These are phyloP conservation scores for Haberlea rhodopensis DNA, from an alignment of 257 asterid species.

Conservation along the genomic window DNA sequence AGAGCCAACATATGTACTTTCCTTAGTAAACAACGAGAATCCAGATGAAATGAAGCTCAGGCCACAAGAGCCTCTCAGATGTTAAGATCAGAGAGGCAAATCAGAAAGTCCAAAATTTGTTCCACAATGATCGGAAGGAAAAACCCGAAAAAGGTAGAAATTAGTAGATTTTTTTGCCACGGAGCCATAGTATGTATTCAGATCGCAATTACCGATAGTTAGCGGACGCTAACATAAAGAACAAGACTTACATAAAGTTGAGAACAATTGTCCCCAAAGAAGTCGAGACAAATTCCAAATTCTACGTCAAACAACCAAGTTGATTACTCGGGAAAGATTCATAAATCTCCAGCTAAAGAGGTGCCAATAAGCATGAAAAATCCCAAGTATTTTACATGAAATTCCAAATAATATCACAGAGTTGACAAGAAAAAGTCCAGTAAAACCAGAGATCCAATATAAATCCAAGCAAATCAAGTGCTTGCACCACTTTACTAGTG, in stretches of 20 bases:
- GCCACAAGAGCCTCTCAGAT: no score
- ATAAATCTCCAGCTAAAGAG: constrained; percentile 3
- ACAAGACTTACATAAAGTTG: background rate
- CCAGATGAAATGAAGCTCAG: no score
- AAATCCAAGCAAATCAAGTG: constrained; percentile 17
- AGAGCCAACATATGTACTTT: no score
- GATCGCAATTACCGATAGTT: background rate
- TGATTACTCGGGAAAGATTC: constrained; percentile 11
- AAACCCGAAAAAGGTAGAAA: constrained; percentile 19
- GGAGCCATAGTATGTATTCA: constrained; percentile 4
- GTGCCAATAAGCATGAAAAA: constrained; percentile 3
- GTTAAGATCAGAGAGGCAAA: no score
- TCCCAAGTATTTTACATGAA: constrained; percentile 19
- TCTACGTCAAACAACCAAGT: constrained; percentile 6
- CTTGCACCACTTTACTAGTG: constrained; percentile 13
- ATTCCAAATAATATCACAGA: background rate
- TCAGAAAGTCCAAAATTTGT: no score
- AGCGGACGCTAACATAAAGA: background rate
- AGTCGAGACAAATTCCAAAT: background rate
- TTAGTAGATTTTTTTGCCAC: background rate
- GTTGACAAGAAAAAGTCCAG: constrained; percentile 14
- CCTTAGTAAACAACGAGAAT: no score
- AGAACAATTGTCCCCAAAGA: background rate
- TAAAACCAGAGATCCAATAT: constrained; percentile 31
- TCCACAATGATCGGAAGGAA: constrained; percentile 4